These are phyloP conservation scores for Sporothrix variecibatus DNA, from an alignment of 2,329 filamentous ascomycete species.

Conservation along the genomic window DNA sequence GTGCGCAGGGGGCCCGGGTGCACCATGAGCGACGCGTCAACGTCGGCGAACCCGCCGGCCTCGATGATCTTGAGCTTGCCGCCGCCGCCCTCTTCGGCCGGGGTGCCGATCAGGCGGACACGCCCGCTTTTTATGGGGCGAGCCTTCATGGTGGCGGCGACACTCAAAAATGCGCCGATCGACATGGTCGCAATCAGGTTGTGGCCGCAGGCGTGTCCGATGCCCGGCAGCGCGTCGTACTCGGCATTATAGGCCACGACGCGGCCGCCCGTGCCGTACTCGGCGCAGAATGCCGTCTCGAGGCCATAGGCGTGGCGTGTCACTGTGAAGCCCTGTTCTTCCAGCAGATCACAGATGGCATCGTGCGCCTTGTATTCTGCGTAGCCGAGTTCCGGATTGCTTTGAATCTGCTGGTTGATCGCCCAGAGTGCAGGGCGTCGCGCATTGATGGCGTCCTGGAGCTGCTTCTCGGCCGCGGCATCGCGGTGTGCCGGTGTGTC, in stretches of 20 bases:
- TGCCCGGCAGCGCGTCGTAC: constrained; percentile 38
- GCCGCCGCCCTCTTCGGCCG: constrained; percentile 47
- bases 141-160: constrained; percentile 31
- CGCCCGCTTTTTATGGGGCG: constrained; percentile 32
- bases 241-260: constrained; percentile 33
- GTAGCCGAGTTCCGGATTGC: constrained; percentile 52
- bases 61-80: constrained; percentile 48
- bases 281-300: constrained; percentile 51
- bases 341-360: constrained; percentile 47
- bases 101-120: constrained; percentile 43
- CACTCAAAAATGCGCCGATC: constrained; percentile 41
- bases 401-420: constrained; percentile 35
- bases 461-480: constrained; percentile 12
- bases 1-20: constrained; percentile 35
- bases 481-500: constrained; percentile 1
- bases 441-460: constrained; percentile 2
- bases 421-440: constrained; percentile 3
- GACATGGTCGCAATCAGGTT: constrained; percentile 45
- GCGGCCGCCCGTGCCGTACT: constrained; percentile 27
- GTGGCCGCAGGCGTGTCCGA: constrained; percentile 47
- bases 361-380: constrained; percentile 54
- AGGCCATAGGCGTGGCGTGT: constrained; percentile 52
- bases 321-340: constrained; percentile 46
- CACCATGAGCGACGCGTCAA: constrained; percentile 44
- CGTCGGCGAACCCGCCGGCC: constrained; percentile 44